These are phyloP conservation scores for Viridothelium virens DNA, from an alignment of 495 filamentous ascomycete genomes.

Conservation along the genomic window DNA sequence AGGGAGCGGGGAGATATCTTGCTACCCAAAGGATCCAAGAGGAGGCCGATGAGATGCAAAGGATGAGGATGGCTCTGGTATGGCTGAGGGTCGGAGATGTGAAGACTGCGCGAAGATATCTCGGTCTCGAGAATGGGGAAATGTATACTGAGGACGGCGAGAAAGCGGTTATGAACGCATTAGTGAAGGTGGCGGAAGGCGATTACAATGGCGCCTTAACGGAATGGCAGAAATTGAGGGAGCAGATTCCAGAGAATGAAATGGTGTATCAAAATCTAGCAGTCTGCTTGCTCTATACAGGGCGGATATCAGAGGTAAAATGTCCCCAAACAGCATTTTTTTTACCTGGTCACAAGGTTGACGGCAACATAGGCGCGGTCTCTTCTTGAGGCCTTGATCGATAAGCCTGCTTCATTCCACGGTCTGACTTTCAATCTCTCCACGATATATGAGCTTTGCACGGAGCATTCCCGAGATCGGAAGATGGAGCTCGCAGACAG, in stretches of 20 bases:
- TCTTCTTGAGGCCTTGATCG: conserved; percentile 56
- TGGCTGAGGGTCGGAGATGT: conserved; percentile 71
- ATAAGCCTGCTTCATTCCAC: conserved; percentile 54
- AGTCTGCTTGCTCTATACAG: conserved; percentile 74
- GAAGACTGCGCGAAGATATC: conserved; percentile 50
- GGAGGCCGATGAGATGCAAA: conserved; percentile 33
- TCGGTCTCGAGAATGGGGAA: conserved; percentile 30
- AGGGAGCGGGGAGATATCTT: conserved; percentile 65
- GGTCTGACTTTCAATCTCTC: conserved; percentile 80
- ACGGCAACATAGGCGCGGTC: conserved; percentile 29
- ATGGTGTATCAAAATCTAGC: conserved; percentile 72
- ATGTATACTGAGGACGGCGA: conserved; percentile 25
- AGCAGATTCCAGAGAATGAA: conserved; percentile 37
- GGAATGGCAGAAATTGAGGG: conserved; percentile 54
- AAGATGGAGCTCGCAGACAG: conserved; percentile 64
- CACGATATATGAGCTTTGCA: conserved; percentile 87
- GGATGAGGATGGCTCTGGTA: conserved; percentile 53
- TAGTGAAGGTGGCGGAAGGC: conserved; percentile 73
- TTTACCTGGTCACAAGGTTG: conserved; percentile 20
- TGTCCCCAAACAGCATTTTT: background rate
- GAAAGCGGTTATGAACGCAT: conserved; percentile 36
- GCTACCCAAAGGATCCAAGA: conserved; percentile 32
- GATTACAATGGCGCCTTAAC: conserved; percentile 55
- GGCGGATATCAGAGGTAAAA: conserved; percentile 61
- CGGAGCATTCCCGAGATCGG: conserved; percentile 58